Conservation (phyloP, 2,329 filamentous ascomycete genomes). For the Botrytis porri region DNA sequence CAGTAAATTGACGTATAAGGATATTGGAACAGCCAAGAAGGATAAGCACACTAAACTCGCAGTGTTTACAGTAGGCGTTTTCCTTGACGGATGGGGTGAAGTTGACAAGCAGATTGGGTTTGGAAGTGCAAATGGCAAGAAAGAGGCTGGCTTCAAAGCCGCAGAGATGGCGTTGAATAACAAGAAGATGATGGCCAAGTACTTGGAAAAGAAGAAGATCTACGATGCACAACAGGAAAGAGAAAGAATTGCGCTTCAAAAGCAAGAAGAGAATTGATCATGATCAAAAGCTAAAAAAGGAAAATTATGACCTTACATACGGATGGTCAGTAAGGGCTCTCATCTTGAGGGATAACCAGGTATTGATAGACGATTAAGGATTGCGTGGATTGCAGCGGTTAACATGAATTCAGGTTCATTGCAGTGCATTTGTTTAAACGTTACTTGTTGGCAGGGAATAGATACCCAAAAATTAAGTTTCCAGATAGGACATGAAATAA, state of each 20-base stretch:
- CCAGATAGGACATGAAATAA: neutral
- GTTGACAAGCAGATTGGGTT: constrained; percentile 56
- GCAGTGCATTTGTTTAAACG: neutral
- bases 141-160: constrained; percentile 65
- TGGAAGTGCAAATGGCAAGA: constrained; percentile 64
- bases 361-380: neutral
- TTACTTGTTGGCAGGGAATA: neutral
- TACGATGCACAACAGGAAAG: constrained; percentile 41
- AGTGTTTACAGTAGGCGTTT: constrained; percentile 61
- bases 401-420: neutral
- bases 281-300: neutral
- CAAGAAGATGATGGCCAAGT: constrained; percentile 55
- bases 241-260: constrained; percentile 31
- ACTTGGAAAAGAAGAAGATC: constrained; percentile 46
- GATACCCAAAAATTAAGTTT: neutral
- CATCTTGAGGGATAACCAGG: neutral
- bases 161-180: constrained; percentile 63
- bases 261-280: constrained; percentile 2
- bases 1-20: constrained; percentile 59
- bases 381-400: neutral
- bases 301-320: neutral
- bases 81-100: constrained; percentile 67
- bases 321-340: neutral
- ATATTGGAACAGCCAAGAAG: constrained; percentile 52
- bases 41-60: constrained; percentile 53